Percentiles rank a stretch among this genome's conserved stretches.
phyloP scores from a whole-genome alignment of 805 yeast genomes.

The Starmerella geochares region DNA sequence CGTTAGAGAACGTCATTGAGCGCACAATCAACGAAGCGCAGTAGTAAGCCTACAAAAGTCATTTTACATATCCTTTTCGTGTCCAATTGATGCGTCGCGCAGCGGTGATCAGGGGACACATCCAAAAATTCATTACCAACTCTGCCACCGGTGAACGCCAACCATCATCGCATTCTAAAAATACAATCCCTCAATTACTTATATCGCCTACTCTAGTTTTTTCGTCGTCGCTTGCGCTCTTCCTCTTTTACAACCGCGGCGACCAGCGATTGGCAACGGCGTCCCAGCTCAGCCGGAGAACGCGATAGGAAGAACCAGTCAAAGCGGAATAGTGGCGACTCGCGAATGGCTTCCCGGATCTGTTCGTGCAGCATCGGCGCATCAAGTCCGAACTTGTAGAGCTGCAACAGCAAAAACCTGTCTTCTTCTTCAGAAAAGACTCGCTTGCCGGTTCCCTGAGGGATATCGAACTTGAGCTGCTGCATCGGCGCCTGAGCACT shows the following conservation, averaged over 20 bases:
- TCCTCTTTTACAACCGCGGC: conserved; percentile 63
- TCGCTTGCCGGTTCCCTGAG: conserved; percentile 47
- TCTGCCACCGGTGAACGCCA: too few relatives aligned
- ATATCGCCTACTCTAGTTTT: background rate
- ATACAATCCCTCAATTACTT: too few relatives aligned
- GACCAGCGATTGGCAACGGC: conserved; percentile 73
- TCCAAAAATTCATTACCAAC: too few relatives aligned
- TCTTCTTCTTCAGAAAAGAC: conserved; percentile 84
- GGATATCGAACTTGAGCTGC: conserved; percentile 60
- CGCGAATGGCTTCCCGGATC: conserved; percentile 62
- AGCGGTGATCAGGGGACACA: too few relatives aligned
- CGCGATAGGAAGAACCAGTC: conserved; percentile 82
- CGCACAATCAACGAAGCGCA: conserved; percentile 9
- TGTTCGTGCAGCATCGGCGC: conserved; percentile 67
- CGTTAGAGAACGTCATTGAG: conserved; percentile 30
- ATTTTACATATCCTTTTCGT: background rate
- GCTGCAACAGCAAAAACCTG: conserved; percentile 68
- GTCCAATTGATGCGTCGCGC: background rate
- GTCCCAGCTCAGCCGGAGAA: conserved; percentile 61
- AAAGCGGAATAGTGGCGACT: conserved; percentile 67
- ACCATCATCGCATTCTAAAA: too few relatives aligned
- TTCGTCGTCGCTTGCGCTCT: conserved; percentile 17
- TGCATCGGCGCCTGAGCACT: conserved; percentile 66
- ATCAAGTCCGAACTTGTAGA: conserved; percentile 73
- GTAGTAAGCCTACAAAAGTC: too few relatives aligned